A percentile compares a stretch with the other conserved stretches of the same genome.
Evolutionary conservation across 805 yeast species (phyloP).

Genomic region (Yamadazyma olivae): DNA sequence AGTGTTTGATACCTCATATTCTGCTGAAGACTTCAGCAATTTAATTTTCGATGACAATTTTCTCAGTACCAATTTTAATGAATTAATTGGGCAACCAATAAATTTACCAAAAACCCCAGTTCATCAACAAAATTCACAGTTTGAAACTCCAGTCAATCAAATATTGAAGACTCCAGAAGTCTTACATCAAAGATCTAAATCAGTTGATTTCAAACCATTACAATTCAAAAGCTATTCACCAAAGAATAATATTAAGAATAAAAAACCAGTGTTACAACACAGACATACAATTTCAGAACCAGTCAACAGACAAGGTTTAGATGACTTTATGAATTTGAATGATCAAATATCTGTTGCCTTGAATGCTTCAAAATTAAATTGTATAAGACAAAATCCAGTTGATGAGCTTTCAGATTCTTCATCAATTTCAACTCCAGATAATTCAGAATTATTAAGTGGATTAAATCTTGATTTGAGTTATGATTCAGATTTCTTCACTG

Average conservation of each 20-base stretch:
- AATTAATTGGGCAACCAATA: background rate
- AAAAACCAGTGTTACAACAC: conserved; percentile 16
- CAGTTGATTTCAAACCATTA: conserved; percentile 15
- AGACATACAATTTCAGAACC: conserved; percentile 24
- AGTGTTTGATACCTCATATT: conserved; percentile 1
- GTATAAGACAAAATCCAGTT: conserved; percentile 1
- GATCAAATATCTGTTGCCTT: conserved; percentile 18
- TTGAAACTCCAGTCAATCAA: conserved; percentile 19
- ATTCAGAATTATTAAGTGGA: conserved; percentile 8
- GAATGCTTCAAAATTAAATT: background rate
- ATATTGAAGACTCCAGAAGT: conserved; percentile 12
- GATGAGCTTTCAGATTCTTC: conserved; percentile 9
- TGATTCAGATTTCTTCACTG: conserved; percentile 22
- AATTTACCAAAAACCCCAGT: conserved; percentile 12
- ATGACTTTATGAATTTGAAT: conserved; percentile 26
- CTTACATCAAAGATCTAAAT: conserved; percentile 19
- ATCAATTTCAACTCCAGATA: conserved; percentile 6
- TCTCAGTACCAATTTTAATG: background rate
- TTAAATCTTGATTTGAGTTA: conserved; percentile 11
- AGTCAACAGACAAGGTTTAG: conserved; percentile 17
- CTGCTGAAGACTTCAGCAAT: background rate
- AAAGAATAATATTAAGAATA: background rate
- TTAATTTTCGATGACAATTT: background rate
- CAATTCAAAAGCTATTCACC: conserved; percentile 18
- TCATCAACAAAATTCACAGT: conserved; percentile 20